Base-by-base conservation (phyloP, 148 eudicot genomes). In the Cornus florida region DNA sequence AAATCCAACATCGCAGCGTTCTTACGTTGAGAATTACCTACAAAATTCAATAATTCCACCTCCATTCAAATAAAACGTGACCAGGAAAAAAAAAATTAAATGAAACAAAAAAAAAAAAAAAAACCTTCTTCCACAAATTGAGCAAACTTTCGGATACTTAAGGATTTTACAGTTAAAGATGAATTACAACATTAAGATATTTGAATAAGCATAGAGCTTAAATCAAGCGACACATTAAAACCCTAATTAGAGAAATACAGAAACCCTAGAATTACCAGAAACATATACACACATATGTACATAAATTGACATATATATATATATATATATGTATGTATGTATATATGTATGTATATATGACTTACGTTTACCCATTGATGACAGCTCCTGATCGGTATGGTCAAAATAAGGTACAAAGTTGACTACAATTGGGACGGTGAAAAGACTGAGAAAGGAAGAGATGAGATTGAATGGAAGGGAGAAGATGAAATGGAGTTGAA, bases 1-100 rank as follows among this genome's bases (percentile, higher is more conserved):
- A 88, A 88, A 83, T 96, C 98, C 78, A 96, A 76, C 95, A 94
- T 90, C 23, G 92, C 92, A 73, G 90, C 75, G 85, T 78, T 90
- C 89, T 86, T 96, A 86, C 92, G 90, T 72, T 85, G 88, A 38
- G 92, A 87, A 89, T 86, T 88, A 86, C 92, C 99, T 93, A 79
- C 56, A 82, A 78, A 11, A 17, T 62, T 62, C 66, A 62, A 62
- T 3, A 53, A 53, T 53, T 53, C 16, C 14, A 53, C 4, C 66
- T 0, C 23, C 7, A 62, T 17, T 19, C 8, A 62, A 62, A 20
- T 14, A 28, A 28, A 28, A 28, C 28, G 28, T 28, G 28, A 28
- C 28, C 28, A 28, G 28, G 1, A 28, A 28, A 28, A 28, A 28
- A 28, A 28, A 0, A 28, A 28, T 28, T 28, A 28, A 28, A 62